Evolutionary conservation across 116 monocot genomes (phyloP).

Genomic region (Papilionanthe hybrid): DNA sequence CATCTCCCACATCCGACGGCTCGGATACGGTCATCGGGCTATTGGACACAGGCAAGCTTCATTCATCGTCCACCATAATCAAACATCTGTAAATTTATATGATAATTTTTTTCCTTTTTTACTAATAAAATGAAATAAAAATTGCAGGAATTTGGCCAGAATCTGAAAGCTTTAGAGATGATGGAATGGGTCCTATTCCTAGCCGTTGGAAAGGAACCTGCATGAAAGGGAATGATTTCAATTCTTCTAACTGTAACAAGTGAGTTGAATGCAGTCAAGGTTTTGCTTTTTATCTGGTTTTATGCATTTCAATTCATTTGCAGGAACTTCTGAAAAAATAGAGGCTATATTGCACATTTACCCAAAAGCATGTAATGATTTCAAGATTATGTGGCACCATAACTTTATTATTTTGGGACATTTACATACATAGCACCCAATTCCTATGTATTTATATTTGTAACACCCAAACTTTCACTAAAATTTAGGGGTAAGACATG

Average conservation of each 20-base stretch:
- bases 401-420: too few relatives aligned
- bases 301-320: not conserved
- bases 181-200: conserved; percentile 36
- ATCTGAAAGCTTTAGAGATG: conserved; percentile 62
- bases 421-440: too few relatives aligned
- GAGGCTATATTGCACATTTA: too few relatives aligned
- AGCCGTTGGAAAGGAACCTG: conserved; percentile 68
- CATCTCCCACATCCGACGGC: not conserved
- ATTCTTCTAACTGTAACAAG: conserved; percentile 65
- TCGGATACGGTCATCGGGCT: conserved; percentile 62
- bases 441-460: too few relatives aligned
- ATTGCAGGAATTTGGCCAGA: conserved; percentile 74
- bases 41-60: conserved; percentile 59
- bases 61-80: too few relatives aligned
- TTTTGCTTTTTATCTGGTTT: not conserved
- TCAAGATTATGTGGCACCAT: too few relatives aligned
- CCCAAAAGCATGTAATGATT: too few relatives aligned
- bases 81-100: not conserved
- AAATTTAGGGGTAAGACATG: too few relatives aligned
- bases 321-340: not conserved
- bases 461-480: too few relatives aligned
- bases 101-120: not conserved
- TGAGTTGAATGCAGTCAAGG: conserved; percentile 9
- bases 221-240: conserved; percentile 44
- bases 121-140: not conserved